Conservation (phyloP, 495 filamentous ascomycete species). For the Amniculicola lignicola region DNA sequence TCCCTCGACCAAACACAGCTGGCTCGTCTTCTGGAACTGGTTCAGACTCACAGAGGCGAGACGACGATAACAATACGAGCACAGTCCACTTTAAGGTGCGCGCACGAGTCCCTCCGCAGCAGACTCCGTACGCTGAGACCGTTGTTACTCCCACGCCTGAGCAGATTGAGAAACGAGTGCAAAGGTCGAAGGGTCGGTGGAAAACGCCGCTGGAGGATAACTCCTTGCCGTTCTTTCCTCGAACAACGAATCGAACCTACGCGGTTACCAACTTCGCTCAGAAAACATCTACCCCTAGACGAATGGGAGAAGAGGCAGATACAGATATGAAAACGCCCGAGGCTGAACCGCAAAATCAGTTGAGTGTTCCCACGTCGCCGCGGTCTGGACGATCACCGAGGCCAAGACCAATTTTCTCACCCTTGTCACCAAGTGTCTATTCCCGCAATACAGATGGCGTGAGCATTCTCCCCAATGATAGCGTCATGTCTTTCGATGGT, state of each 20-base stretch:
- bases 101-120: background rate
- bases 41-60: background rate
- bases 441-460: slow-evolving; percentile 37
- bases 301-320: too few species aligned
- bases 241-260: slow-evolving; percentile 22
- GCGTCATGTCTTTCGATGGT: slow-evolving; percentile 19
- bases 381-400: background rate
- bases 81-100: slow-evolving; percentile 7
- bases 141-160: slow-evolving; percentile 27
- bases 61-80: background rate
- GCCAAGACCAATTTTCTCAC: slow-evolving; percentile 26
- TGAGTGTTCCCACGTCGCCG: background rate
- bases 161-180: slow-evolving; percentile 34
- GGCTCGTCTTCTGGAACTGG: background rate
- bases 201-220: slow-evolving; percentile 37
- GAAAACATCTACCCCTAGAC: background rate
- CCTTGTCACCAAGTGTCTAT: slow-evolving; percentile 42
- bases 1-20: slow-evolving; percentile 9
- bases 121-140: background rate
- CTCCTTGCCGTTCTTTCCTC: slow-evolving; percentile 21
- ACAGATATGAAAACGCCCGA: background rate
- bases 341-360: background rate
- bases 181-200: slow-evolving; percentile 38
- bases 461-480: slow-evolving; percentile 32
- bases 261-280: slow-evolving; percentile 13